Evolutionary conservation across 768 basidiomycete species (phyloP).

Genomic region (Cyathus striatus): DNA sequence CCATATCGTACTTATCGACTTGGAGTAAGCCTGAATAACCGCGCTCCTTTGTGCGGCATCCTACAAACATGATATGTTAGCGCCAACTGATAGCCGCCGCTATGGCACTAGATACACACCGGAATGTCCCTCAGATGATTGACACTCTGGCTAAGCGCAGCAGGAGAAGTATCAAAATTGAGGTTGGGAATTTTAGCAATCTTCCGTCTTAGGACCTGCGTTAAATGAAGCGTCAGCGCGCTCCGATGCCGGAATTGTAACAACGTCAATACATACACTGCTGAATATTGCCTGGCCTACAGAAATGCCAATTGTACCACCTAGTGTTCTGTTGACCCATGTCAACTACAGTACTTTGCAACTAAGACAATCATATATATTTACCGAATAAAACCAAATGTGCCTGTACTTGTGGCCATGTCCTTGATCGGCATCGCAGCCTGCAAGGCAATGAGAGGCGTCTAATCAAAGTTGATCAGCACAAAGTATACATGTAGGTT

Average conservation of each 20-base stretch:
- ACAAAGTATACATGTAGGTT: not conserved
- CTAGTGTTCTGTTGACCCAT: constrained; percentile 44
- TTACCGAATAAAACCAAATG: constrained; percentile 67
- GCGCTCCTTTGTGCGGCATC: constrained; percentile 33
- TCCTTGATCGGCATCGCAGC: constrained; percentile 85
- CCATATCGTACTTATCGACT: constrained; percentile 51
- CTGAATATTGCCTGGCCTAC: constrained; percentile 69
- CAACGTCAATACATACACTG: constrained; percentile 33
- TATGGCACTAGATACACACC: constrained; percentile 23
- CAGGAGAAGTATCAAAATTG: constrained; percentile 32
- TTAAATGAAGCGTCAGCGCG: not conserved
- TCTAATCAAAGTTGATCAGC: constrained; percentile 23
- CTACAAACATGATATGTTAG: constrained; percentile 14
- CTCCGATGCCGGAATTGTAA: not conserved
- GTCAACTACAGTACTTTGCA: constrained; percentile 4
- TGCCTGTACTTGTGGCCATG: constrained; percentile 77
- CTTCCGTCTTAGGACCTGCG: constrained; percentile 30
- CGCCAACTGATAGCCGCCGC: not conserved
- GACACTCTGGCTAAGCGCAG: constrained; percentile 42
- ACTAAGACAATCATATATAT: constrained; percentile 5
- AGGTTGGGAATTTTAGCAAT: constrained; percentile 31
- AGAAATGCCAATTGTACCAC: constrained; percentile 74
- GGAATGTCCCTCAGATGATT: constrained; percentile 37
- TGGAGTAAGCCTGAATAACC: constrained; percentile 47
- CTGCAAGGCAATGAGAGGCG: constrained; percentile 70